phyloP scores from a whole-genome alignment of 768 basidiomycete genomes.

The Termitomyces sp. region DNA sequence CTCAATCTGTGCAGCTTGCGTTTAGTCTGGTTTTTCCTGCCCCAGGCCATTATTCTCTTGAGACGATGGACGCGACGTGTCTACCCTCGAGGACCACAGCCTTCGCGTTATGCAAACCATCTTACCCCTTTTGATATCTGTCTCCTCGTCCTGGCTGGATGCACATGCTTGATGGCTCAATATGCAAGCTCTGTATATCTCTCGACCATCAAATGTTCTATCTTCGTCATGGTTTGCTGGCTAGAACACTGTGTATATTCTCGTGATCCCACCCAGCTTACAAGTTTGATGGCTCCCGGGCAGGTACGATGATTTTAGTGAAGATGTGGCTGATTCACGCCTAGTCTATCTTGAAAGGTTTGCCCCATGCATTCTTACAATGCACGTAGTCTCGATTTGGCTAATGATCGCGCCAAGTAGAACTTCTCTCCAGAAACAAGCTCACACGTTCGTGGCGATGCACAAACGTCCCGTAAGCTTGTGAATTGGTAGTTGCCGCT shows the following conservation, averaged over 20 bases:
- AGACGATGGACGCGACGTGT: background rate
- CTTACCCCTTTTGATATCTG: background rate
- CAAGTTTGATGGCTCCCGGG: no score
- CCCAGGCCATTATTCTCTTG: background rate
- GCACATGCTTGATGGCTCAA: background rate
- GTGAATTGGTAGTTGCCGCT: no score
- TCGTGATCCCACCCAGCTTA: background rate
- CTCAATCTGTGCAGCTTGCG: background rate
- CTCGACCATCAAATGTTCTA: background rate
- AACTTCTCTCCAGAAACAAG: background rate
- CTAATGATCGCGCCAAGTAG: background rate
- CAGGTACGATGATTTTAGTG: no score
- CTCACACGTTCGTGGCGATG: no score
- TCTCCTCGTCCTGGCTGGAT: background rate
- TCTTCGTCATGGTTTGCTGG: background rate
- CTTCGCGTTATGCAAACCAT: background rate
- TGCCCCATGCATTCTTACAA: background rate
- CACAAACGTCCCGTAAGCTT: background rate
- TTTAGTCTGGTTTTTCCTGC: background rate
- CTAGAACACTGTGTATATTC: background rate
- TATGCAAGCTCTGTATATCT: background rate
- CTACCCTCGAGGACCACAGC: background rate
- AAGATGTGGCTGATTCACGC: no score
- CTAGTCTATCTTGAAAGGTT: background rate
- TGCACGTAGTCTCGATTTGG: background rate